Percentiles rank a stretch among this genome's conserved stretches.
Conservation (phyloP, 768 basidiomycete species). For the Solioccasus polychromus region DNA sequence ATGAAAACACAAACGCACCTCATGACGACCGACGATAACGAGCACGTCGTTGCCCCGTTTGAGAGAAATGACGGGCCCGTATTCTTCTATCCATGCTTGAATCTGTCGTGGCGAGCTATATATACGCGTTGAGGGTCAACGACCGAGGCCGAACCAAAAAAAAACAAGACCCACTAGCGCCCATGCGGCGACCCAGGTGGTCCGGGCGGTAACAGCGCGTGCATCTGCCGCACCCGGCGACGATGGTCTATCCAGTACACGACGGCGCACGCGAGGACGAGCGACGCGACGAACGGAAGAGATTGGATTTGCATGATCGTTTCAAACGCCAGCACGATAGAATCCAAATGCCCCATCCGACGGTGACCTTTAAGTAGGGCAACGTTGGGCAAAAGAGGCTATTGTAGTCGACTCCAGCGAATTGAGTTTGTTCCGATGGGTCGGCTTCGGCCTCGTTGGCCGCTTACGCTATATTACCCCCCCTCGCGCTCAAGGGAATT, state of each 20-base stretch:
- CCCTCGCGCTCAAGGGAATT: no score
- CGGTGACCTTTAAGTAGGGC: no score
- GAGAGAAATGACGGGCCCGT: conserved; percentile 27
- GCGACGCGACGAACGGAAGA: neutral
- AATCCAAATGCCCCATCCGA: no score
- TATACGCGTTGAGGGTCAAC: no score
- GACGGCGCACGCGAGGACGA: neutral
- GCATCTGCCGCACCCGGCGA: conserved; percentile 1
- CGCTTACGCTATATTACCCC: no score
- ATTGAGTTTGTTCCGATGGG: no score
- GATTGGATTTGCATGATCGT: no score
- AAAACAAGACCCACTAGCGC: conserved; percentile 16
- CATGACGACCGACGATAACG: conserved; percentile 24
- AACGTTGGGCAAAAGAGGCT: no score
- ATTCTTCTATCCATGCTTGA: conserved; percentile 25
- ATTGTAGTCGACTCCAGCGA: no score
- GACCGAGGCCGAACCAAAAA: no score
- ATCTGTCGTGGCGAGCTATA: conserved; percentile 19
- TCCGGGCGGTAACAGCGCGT: conserved; percentile 18
- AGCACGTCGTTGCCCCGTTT: conserved; percentile 22
- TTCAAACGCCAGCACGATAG: no score
- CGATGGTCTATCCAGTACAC: conserved; percentile 6
- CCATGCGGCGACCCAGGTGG: conserved; percentile 21
- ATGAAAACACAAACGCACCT: conserved; percentile 1
- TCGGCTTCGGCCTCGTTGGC: no score